phyloP scores from a whole-genome alignment of 805 yeast genomes.

The Saccharomycopsis malanga region DNA sequence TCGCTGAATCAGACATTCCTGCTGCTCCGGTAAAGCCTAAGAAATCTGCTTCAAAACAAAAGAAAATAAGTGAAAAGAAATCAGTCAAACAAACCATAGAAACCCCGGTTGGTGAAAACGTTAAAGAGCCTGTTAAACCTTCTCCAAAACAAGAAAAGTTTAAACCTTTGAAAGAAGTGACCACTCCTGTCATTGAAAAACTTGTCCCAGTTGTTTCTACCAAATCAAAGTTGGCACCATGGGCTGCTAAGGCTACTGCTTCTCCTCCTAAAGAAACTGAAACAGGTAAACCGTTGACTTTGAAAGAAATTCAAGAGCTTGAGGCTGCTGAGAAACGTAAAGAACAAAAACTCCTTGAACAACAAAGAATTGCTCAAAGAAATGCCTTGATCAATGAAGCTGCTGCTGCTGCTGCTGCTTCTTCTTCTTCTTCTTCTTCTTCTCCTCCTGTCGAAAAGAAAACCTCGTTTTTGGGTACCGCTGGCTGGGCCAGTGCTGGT shows the following conservation, averaged over 20 bases:
- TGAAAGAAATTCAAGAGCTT: conserved; percentile 43
- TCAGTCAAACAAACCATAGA: not conserved
- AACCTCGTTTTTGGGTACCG: conserved; percentile 26
- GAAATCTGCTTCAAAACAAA: not conserved
- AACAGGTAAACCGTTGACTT: conserved; percentile 28
- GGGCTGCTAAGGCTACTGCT: conserved; percentile 36
- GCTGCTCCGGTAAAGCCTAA: not conserved
- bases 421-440: too few species aligned
- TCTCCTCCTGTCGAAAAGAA: conserved; percentile 25
- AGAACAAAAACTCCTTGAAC: conserved; percentile 32
- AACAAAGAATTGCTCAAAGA: conserved; percentile 22
- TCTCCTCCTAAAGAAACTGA: not conserved
- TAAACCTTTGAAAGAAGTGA: not conserved
- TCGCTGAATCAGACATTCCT: not conserved
- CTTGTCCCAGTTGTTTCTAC: conserved; percentile 12
- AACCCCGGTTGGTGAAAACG: not conserved
- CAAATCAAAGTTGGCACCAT: conserved; percentile 39
- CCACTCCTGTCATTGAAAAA: conserved; percentile 16
- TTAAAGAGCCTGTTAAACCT: not conserved
- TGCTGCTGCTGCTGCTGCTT: too few species aligned
- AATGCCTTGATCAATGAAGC: conserved; percentile 24
- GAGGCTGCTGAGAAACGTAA: conserved; percentile 42
- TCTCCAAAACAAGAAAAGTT: not conserved
- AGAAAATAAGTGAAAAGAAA: not conserved
- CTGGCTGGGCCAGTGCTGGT: conserved; percentile 33